Conservation (phyloP, 768 basidiomycete species). For the Panaeolus papilionaceus region DNA sequence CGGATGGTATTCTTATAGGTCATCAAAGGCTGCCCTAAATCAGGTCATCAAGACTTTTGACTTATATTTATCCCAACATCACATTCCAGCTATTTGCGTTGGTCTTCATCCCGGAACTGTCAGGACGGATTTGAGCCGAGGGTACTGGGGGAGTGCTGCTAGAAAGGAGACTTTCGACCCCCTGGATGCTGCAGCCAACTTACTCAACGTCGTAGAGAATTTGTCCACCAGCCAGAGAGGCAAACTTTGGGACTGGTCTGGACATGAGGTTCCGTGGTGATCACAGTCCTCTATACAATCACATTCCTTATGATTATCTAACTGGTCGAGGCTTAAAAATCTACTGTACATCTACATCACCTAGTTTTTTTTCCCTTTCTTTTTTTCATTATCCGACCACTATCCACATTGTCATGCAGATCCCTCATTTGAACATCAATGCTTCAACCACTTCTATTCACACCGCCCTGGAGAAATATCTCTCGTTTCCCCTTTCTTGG, state of each 20-base stretch:
- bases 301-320: not conserved
- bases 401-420: conserved; percentile 11
- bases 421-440: conserved; percentile 12
- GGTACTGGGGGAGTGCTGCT: conserved; percentile 51
- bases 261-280: conserved; percentile 52
- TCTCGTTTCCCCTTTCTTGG: conserved; percentile 13
- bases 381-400: not conserved
- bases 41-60: conserved; percentile 69
- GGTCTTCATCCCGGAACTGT: conserved; percentile 68
- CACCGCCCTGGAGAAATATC: conserved; percentile 14
- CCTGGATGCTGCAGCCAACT: conserved; percentile 51
- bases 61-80: conserved; percentile 54
- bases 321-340: conserved; percentile 3
- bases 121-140: conserved; percentile 62
- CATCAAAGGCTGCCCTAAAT: conserved; percentile 68
- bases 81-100: conserved; percentile 54
- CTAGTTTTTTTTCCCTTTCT: not conserved
- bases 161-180: conserved; percentile 53
- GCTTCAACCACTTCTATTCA: conserved; percentile 11
- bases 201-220: conserved; percentile 51
- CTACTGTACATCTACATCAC: not conserved
- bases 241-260: conserved; percentile 64
- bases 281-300: conserved; percentile 10
- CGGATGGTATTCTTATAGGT: conserved; percentile 69
- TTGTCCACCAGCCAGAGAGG: conserved; percentile 50